Evolutionary conservation across 2,329 filamentous ascomycete species (phyloP).

Genomic region (Penicillium sp.): DNA sequence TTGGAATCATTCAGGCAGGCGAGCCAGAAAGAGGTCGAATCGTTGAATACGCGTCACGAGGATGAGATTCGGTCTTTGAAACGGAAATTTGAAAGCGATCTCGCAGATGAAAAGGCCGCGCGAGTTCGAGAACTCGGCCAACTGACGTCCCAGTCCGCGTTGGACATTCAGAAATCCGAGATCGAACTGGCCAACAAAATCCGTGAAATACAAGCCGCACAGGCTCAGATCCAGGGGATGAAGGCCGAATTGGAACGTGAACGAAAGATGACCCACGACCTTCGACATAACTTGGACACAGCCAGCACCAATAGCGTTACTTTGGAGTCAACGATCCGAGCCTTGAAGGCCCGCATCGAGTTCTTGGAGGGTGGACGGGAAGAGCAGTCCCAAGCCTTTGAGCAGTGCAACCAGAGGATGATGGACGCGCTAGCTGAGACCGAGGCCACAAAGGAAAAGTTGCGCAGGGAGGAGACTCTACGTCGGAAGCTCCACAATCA

Average conservation of each 20-base stretch:
- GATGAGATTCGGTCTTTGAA: conserved; percentile 68
- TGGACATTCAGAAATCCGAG: conserved; percentile 44
- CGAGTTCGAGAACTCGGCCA: conserved; percentile 43
- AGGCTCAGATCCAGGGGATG: conserved; percentile 40
- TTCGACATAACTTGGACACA: conserved; percentile 62
- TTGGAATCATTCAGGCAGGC: conserved; percentile 46
- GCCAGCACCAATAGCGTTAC: conserved; percentile 63
- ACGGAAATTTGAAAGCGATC: conserved; percentile 63
- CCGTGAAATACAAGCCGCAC: conserved; percentile 52
- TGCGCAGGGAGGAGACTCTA: conserved; percentile 88
- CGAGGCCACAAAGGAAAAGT: conserved; percentile 72
- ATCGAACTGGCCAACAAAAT: conserved; percentile 56
- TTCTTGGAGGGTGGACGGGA: conserved; percentile 90
- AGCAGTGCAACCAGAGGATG: conserved; percentile 76
- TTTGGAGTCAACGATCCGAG: conserved; percentile 73
- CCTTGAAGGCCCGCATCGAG: conserved; percentile 77
- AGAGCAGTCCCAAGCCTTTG: conserved; percentile 83
- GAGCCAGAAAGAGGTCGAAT: conserved; percentile 56
- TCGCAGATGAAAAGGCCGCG: conserved; percentile 61
- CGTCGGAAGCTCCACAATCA: conserved; percentile 94
- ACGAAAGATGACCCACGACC: conserved; percentile 58
- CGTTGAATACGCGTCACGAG: conserved; percentile 62
- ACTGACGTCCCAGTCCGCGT: conserved; percentile 34
- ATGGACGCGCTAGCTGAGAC: conserved; percentile 73
- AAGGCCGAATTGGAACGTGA: conserved; percentile 61